Base-by-base conservation (phyloP, 1,284 basidiomycete species). In the Cryptococcus hybrid region DNA sequence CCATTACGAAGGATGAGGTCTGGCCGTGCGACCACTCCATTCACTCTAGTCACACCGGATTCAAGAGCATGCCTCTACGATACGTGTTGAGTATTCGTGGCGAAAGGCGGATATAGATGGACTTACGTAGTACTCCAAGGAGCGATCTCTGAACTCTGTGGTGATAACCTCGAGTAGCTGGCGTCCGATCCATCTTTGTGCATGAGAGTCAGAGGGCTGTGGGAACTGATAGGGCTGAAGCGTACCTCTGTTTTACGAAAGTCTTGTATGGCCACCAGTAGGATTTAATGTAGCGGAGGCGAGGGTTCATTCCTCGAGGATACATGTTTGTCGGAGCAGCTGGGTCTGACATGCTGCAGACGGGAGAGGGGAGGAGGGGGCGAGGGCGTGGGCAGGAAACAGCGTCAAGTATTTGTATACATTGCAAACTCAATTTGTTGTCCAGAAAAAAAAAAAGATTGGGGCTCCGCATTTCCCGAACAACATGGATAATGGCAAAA, bases 31-130 rank as follows among this genome's bases (percentile, higher is more conserved):
- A 86, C 80, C 54, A 86, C 84, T 13, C 92, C 93, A 70, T 99
- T 98, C 58, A 99, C 85, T 5, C 89, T 92, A 9, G 92, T 96
- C 18, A 96, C 90, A 2, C 95, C 95, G n/a, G 89, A 90, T 70
- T 93, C 88, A 35, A 97, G 81, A 7, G 94, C 92, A 74, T 92
- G 92, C 78, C 87, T 84, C 91, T 93, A 53, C 8, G 42, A 9
- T 13, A 8, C 18, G 35, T 30, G 36, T 51, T 39, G 24, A 39
- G 18, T 52, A 37, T 36, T 39, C 49, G 18, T 51, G 18, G 36
- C 49, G 15, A 39, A 12, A 30, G 46, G 46, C 13, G n/a, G 8
- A 11, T 5, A 15, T 36, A 30, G 39, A n/a, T 37, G 37, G 42
- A 85, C 89, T 67, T 75, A 92, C 91, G 81, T 94, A 94, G 76